Evolutionary conservation across 2,329 filamentous ascomycete species (phyloP), one percentile per base, ranked within the genome.

Genomic region (Hysterium pulicare): DNA sequence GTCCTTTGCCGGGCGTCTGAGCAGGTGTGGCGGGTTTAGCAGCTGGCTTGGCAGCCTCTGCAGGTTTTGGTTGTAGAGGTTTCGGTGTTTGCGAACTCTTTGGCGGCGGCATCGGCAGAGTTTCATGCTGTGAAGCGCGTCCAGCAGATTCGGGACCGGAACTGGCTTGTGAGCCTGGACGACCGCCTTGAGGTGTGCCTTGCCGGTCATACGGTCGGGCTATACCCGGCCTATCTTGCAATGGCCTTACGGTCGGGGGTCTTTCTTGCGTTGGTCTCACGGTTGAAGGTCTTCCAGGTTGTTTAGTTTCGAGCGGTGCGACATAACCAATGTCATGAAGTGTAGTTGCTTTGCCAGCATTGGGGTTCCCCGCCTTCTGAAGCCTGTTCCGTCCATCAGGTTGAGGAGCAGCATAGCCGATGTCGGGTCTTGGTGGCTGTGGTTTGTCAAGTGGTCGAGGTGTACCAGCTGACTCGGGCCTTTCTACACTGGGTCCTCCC

Each of bases 1-100:
- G 91, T 9, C 91, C 93, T 61, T 90, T 87, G 38, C 77, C 78
- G 23, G 79, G 73, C 34, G 65, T 47, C 44, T 51, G 46, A 20
- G 52, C 34, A 19, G 51, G 47, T 2, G 48, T 13, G n/a, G 61
- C 23, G 5, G 39, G 26, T 33, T 38, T 50, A n/a, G 50, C 53
- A 8, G 58, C 46, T n/a, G 65, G 55, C 42, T 63, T 59, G 10
- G 55, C 35, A 2, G 47, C 38, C 16, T 58, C 48, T 5, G 61
- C 45, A 38, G 51, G 41, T 34, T 30, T 15, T 39, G 41, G 11
- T 34, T 16, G 28, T 38, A n/a, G 8, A 34, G 33, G 54, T 49
- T 30, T 43, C 41, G 41, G 52, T 46, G 16, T 35, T 49, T 44
- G 20, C 24, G 24, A 8, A 28, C 51, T 48, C 31, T 59, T 61